Evolutionary conservation across 192 early-diverging fungal genomes (phyloP).

Genomic region (Coemansia sp.): DNA sequence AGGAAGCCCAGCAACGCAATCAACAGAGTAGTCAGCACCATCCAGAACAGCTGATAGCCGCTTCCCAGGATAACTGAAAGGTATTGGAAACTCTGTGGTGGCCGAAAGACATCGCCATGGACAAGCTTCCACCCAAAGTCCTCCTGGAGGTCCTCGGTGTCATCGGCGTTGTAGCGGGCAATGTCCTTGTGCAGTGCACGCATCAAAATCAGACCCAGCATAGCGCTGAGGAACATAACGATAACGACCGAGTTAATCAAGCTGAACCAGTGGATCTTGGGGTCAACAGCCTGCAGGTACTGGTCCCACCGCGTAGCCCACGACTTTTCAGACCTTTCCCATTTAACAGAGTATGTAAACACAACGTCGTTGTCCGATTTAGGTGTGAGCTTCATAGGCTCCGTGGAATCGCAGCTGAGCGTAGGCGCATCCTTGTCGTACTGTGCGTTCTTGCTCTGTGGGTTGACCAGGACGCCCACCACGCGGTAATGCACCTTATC

Average conservation of each 20-base stretch:
- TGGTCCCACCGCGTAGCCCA: constrained; percentile 88
- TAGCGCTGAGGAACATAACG: constrained; percentile 85
- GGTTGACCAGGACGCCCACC: constrained; percentile 81
- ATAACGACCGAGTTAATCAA: constrained; percentile 93
- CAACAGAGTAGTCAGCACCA: constrained; percentile 69
- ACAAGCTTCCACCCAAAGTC: constrained; percentile 99
- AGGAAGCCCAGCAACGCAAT: constrained; percentile 97
- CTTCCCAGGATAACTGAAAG: constrained; percentile 82
- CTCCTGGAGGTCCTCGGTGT: constrained; percentile 73
- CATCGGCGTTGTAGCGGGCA: constrained; percentile 82
- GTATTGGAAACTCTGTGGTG: constrained; percentile 70
- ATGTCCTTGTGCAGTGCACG: constrained; percentile 90
- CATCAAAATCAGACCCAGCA: constrained; percentile 87
- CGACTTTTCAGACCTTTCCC: constrained; percentile 60
- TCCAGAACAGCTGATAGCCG: constrained; percentile 76
- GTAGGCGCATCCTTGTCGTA: constrained; percentile 18
- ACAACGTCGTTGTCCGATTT: constrained; percentile 48
- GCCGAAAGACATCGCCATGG: constrained; percentile 97
- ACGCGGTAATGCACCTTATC: constrained; percentile 68
- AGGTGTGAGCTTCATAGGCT: constrained; percentile 53
- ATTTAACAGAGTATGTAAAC: constrained; percentile 67
- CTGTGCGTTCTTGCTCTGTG: constrained; percentile 59
- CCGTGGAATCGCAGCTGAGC: constrained; percentile 32
- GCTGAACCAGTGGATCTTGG: constrained; percentile 94
- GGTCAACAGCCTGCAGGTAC: constrained; percentile 83